phyloP scores from a whole-genome alignment of 2,329 filamentous ascomycete genomes.

The Apiospora marii region DNA sequence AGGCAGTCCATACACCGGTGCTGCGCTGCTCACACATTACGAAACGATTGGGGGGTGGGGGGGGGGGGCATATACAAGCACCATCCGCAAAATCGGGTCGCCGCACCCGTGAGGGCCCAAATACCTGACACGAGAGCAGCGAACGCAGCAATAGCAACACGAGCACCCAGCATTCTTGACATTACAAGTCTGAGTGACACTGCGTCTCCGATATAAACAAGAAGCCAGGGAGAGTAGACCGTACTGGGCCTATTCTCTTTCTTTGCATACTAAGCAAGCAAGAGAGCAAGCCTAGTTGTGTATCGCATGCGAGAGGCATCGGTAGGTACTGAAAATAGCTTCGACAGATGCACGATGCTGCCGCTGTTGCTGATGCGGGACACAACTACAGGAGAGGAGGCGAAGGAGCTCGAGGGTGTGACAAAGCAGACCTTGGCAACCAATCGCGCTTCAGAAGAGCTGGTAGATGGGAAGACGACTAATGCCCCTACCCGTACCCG shows the following conservation, averaged over 20 bases:
- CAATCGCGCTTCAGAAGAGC: not conserved
- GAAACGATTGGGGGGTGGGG: not conserved
- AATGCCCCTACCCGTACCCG: constrained; percentile 3
- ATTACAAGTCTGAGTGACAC: not conserved
- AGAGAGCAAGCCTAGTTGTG: not conserved
- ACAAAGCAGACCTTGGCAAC: not conserved
- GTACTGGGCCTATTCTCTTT: not conserved
- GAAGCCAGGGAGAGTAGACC: not conserved
- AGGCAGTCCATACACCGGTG: not conserved
- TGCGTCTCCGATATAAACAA: not conserved
- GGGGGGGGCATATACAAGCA: not conserved
- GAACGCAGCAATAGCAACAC: not conserved
- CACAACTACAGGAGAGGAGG: not conserved
- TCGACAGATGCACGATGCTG: not conserved
- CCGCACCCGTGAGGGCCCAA: not conserved
- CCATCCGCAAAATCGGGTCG: not conserved
- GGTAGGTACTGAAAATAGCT: not conserved
- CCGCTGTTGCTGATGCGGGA: not conserved
- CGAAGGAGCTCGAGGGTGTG: not conserved
- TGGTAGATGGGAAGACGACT: not conserved
- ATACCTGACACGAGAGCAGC: not conserved
- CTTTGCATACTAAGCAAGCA: not conserved
- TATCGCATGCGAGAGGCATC: not conserved
- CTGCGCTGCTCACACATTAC: not conserved
- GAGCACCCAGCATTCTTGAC: not conserved